Evolutionary conservation across 179 eudicot species (phyloP).

Genomic region (Sideroxylon spinosum): DNA sequence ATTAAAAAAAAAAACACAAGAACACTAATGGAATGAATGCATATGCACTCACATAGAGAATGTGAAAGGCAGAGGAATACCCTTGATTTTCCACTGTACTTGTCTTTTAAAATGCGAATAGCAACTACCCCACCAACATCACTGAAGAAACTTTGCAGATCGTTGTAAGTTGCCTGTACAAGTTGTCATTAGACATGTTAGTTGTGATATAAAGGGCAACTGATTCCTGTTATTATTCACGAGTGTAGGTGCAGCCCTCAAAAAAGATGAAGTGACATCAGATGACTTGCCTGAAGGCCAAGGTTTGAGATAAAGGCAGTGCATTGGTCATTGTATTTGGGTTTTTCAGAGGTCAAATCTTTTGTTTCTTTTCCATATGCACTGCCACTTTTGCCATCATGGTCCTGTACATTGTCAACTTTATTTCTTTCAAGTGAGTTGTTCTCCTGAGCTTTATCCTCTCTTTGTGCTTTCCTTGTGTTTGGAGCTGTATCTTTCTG

Average conservation of each 20-base stretch:
- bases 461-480: constrained; percentile 23
- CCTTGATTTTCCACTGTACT: constrained; percentile 77
- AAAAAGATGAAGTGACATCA: neutral
- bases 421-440: constrained; percentile 29
- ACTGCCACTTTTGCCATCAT: constrained; percentile 27
- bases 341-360: constrained; percentile 34
- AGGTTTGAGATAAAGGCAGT: constrained; percentile 87
- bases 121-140: constrained; percentile 79
- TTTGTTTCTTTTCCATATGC: constrained; percentile 30
- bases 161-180: constrained; percentile 61
- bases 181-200: constrained; percentile 14
- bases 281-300: constrained; percentile 43
- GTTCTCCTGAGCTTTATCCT: constrained; percentile 26
- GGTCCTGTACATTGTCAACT: constrained; percentile 29
- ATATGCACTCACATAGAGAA: neutral
- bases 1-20: neutral
- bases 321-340: constrained; percentile 68
- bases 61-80: constrained; percentile 25
- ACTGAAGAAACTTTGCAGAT: constrained; percentile 64
- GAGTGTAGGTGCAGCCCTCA: neutral
- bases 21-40: neutral
- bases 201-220: neutral
- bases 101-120: constrained; percentile 72
- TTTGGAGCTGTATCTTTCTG: constrained; percentile 40
- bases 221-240: neutral